Base-by-base conservation (phyloP, 257 asterid genomes). In the Henckelia pumila region DNA sequence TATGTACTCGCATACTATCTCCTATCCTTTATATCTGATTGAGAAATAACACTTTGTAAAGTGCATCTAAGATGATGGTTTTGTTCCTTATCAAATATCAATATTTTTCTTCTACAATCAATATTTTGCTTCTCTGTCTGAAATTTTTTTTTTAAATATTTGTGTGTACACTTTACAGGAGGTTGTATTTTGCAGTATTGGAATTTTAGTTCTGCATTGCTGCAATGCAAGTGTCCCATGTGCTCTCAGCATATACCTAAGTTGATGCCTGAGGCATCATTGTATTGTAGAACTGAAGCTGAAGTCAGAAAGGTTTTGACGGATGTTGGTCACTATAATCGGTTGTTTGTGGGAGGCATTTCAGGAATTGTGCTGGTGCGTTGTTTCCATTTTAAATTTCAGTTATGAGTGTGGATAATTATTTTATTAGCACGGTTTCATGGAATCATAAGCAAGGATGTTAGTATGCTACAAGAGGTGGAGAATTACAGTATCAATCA, bases 221-320 rank as follows among this genome's bases (percentile, higher is more conserved):
- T 72, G 70, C 94, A 95, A 40, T 90, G 97, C 79, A 86, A 69
- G 75, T 90, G 97, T 74, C 97, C 97, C 60, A 87, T 90, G 95
- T 90, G 97, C 83, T 82, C 80, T 10, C 77, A 73, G 76, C 70
- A 56, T 75, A 88, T 90, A 71, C 79, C 83, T 32, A 76, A 66
- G 26, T 76, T 88, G 88, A 83, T 77, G 61, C 95, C 94, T 0
- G 86, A 85, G 78, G 87, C 86, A 19, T 82, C 95, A 30, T 76
- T 87, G 78, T 37, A 49, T 75, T 61, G 62, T 24, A 78, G 71
- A 71, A 76, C 60, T 50, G 86, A 79, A 69, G 73, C 24, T 14
- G 88, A 86, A 63, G 84, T 76, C 30, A 63, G 69, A 69, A 79
- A 81, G 76, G 75, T 89, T 57, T 69, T 89, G 71, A 69, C 55